A percentile compares a stretch with the other conserved stretches of the same genome.
These are phyloP conservation scores for Cucumis sativus DNA, from an alignment of 306 rosid genomes.

Conservation along the genomic window Cucumber_9930_V3 NC_026659.2:529501-530000, in stretches of 20 bases:
- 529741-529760: background rate
- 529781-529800: slow-evolving; percentile 98
- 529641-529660: background rate
- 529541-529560: background rate
- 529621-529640: background rate
- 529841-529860: slow-evolving; percentile 98
- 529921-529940: background rate
- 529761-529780: slow-evolving; percentile 20
- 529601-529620: background rate
- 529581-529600: background rate
- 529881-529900: slow-evolving; percentile 95
- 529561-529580: background rate
- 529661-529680: background rate
- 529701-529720: background rate
- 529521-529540: background rate
- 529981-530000: slow-evolving; percentile 12
- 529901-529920: slow-evolving; percentile 25
- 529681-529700: background rate
- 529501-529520: background rate
- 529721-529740: background rate
- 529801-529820: slow-evolving; percentile 89
- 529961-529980: background rate
- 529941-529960: slow-evolving; percentile 3
- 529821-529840: slow-evolving; percentile 82
- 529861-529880: slow-evolving; percentile 92